Conservation (phyloP, 2,329 filamentous ascomycete genomes). For the Phialemonium atrogriseum region DNA sequence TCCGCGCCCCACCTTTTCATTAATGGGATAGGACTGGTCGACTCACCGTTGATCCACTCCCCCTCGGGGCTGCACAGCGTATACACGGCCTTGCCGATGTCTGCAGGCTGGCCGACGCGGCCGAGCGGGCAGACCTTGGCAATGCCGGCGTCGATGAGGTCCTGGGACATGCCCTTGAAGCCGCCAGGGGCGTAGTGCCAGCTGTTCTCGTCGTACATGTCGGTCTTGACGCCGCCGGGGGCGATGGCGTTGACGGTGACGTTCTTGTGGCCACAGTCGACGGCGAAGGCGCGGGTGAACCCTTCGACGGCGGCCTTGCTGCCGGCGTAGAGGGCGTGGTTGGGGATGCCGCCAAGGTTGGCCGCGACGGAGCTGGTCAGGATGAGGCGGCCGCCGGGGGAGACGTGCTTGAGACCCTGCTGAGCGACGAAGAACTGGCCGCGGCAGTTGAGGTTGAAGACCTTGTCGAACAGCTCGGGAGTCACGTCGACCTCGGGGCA, state of each 20-base stretch:
- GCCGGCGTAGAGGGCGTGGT: slow-evolving; percentile 65
- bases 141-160: slow-evolving; percentile 46
- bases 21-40: slow-evolving; percentile 1
- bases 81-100: slow-evolving; percentile 50
- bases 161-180: slow-evolving; percentile 39
- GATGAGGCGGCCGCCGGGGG: slow-evolving; percentile 62
- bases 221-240: slow-evolving; percentile 64
- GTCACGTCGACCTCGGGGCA: slow-evolving; percentile 61
- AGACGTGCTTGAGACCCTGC: slow-evolving; percentile 63
- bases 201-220: slow-evolving; percentile 67
- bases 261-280: slow-evolving; percentile 58
- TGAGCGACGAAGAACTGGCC: slow-evolving; percentile 74
- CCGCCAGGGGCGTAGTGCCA: slow-evolving; percentile 57
- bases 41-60: slow-evolving; percentile 57
- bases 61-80: slow-evolving; percentile 48
- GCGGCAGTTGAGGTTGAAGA: slow-evolving; percentile 63
- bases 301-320: slow-evolving; percentile 67
- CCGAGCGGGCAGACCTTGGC: slow-evolving; percentile 50
- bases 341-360: slow-evolving; percentile 55
- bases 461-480: slow-evolving; percentile 62
- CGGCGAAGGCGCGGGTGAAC: slow-evolving; percentile 63
- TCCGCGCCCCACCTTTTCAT: too few species aligned
- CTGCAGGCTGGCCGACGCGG: slow-evolving; percentile 47
- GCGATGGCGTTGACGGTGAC: slow-evolving; percentile 68
- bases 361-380: slow-evolving; percentile 65